These are phyloP conservation scores for Cladophialophora bantiana DNA, from an alignment of 2,329 filamentous ascomycete genomes.

Conservation along the genomic window DNA sequence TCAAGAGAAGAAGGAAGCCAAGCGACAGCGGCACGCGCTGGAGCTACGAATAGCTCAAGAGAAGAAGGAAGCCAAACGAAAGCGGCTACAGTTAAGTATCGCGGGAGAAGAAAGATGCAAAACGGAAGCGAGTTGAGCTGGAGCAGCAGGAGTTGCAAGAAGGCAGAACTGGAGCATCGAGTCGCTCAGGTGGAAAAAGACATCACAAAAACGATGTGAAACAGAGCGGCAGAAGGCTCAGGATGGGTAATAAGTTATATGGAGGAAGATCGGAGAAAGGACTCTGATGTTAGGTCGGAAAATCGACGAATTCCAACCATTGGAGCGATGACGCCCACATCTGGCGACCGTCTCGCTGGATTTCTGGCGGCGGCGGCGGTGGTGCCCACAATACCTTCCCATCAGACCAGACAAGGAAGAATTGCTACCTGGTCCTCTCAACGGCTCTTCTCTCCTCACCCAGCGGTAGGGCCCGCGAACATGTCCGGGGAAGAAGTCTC, in stretches of 20 bases:
- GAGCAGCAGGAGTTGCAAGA: no score
- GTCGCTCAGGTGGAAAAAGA: neutral
- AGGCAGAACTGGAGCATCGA: neutral
- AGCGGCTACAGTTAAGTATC: no score
- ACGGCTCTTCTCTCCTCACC: constrained; percentile 35
- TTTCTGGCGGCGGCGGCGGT: constrained; percentile 38
- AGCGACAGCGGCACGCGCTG: neutral
- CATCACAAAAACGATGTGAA: no score
- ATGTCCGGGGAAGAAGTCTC: constrained; percentile 46
- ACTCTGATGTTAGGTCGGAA: constrained; percentile 35
- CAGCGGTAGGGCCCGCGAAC: constrained; percentile 42
- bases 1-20: constrained; percentile 8
- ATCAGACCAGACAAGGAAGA: constrained; percentile 31
- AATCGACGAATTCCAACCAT: constrained; percentile 40
- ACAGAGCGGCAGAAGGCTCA: no score
- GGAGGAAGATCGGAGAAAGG: constrained; percentile 25
- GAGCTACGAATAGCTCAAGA: neutral
- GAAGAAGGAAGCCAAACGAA: no score
- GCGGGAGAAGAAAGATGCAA: no score
- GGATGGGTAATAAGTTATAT: no score
- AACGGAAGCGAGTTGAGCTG: no score
- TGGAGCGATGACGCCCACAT: constrained; percentile 41
- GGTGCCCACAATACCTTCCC: constrained; percentile 33
- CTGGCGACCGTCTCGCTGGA: constrained; percentile 47
- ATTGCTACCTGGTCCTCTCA: neutral